Conservation (phyloP, 768 basidiomycete species). For the Leccinum obscurum region DNA sequence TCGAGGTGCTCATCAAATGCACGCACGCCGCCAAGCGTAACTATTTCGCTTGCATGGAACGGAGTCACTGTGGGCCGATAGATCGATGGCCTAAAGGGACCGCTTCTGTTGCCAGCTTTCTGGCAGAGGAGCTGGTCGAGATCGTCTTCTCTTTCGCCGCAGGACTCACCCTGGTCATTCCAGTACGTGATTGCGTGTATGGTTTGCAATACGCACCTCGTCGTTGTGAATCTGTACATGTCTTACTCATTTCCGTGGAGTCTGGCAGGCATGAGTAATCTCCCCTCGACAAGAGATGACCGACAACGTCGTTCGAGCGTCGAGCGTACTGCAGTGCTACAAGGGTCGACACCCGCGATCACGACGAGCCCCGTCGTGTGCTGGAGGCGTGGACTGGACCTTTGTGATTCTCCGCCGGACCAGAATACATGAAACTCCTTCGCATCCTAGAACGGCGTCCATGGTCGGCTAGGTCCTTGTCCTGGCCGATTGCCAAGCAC, state of each 20-base stretch:
- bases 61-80: slow-evolving; percentile 2
- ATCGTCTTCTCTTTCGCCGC: slow-evolving; percentile 12
- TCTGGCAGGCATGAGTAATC: neutral
- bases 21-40: slow-evolving; percentile 17
- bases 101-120: slow-evolving; percentile 15
- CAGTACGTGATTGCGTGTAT: neutral
- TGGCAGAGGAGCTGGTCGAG: slow-evolving; percentile 8
- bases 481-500: too few species aligned
- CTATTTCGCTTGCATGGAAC: slow-evolving; percentile 23
- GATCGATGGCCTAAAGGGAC: slow-evolving; percentile 12
- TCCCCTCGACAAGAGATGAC: neutral
- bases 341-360: neutral
- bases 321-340: too few species aligned
- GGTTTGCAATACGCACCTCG: neutral
- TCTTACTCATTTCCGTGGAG: neutral
- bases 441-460: too few species aligned
- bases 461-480: too few species aligned
- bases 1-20: slow-evolving; percentile 10
- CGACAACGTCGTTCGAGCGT: too few species aligned
- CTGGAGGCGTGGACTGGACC: neutral
- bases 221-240: neutral
- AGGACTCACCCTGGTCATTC: neutral
- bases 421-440: neutral
- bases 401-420: neutral
- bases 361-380: neutral